Evolutionary conservation across 495 filamentous ascomycete species (phyloP).

Genomic region (Rostrohypoxylon terebratum): DNA sequence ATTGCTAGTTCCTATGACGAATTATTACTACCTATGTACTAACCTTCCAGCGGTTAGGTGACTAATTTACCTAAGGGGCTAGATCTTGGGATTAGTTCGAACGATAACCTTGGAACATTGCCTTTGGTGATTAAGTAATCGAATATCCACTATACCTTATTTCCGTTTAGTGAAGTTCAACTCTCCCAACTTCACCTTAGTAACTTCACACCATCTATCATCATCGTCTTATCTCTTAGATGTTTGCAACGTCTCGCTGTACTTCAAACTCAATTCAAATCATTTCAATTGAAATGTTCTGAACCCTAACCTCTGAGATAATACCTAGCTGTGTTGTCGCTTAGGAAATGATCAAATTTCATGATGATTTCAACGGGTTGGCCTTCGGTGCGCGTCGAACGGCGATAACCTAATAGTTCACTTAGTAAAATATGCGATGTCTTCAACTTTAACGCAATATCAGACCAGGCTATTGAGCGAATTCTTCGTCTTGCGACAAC

Average conservation of each 20-base stretch:
- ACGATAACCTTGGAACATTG: not conserved
- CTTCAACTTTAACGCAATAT: not conserved
- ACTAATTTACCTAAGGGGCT: not conserved
- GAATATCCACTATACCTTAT: slow-evolving; percentile 2
- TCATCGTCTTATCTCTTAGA: not conserved
- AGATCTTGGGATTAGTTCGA: not conserved
- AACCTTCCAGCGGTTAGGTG: not conserved
- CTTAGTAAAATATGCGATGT: slow-evolving; percentile 19
- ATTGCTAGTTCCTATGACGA: not conserved
- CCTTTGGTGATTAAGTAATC: slow-evolving; percentile 1
- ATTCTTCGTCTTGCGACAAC: not conserved
- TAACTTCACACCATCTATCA: not conserved
- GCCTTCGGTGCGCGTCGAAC: not conserved
- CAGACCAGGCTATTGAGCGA: not conserved
- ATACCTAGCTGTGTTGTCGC: not conserved
- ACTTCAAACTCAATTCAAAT: not conserved
- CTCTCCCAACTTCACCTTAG: slow-evolving; percentile 1
- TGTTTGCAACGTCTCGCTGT: not conserved
- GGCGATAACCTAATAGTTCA: not conserved
- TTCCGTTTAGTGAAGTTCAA: not conserved
- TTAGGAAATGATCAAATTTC: not conserved
- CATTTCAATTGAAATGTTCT: not conserved
- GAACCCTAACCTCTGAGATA: not conserved
- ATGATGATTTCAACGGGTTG: not conserved
- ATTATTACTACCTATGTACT: not conserved